Base-by-base conservation (phyloP, 2,329 filamentous ascomycete species). In the Claviceps spartinae region DNA sequence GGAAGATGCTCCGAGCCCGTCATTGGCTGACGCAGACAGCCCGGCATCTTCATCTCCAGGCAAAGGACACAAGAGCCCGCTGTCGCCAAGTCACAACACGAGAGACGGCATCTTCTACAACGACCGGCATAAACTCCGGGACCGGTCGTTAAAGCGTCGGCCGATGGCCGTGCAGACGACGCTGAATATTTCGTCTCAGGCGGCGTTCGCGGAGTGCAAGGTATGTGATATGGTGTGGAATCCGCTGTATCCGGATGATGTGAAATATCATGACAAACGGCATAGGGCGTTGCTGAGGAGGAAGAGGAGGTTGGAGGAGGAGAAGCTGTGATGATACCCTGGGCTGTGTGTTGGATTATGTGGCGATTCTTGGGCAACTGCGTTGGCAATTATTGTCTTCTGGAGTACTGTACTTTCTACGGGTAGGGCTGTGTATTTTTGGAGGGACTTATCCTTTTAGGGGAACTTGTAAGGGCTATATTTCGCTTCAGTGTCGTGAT, bases 171-270 rank as follows among this genome's bases (percentile, higher is more conserved):
- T 72, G 1, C 71, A 73, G 49, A 73, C 68, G 1, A 73, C 70
- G 1, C 62, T 73, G n/a, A 72, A 73, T 37, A 60, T 73, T 2
- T 72, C 71, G 0, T 62, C 65, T 1, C 63, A 67, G 26, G 67
- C 69, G 3, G 60, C 69, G 1, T 72, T 73, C 54, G 65, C 68
- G 2, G 70, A 73, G 51, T 73, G 71, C 55, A 69, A 63, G 48
- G 53, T 65, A 2, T 73, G 71, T 55, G 62, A 71, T 49, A 72
- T 64, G 1, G 67, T 73, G 7, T 73, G 69, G 63, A 73, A 73
- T 49, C 71, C 70, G 0, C 56, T 71, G 5, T 69, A 67, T 51
- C 69, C 70, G 3, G 67, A 67, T 30, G 71, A 73, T 51, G 70
- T 72, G 16, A 72, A 68, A 52, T 70, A 64, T 16, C 71, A 73